Evolutionary conservation across 371 early-diverging fungal species (phyloP), one percentile per base, ranked within the genome.

Genomic region (Amoeboaphelidium occidentale): DNA sequence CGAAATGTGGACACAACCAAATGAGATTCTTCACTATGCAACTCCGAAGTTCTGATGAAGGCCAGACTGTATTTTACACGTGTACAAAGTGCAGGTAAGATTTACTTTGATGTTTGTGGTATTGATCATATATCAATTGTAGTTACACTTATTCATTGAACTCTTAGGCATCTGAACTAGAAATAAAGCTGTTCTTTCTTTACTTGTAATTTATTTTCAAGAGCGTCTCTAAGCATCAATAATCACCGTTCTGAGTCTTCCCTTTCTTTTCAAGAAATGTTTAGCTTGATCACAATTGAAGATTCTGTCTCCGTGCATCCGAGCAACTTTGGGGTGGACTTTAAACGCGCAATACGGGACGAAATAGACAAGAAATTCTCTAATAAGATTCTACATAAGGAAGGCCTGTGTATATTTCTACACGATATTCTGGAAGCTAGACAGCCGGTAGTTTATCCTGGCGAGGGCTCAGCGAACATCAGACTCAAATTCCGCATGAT

Each of bases 11-110:
- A 28, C 69, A 76, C 26, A 79, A 79, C 12, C 90, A 97, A 66
- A 89, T 99, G 90, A 80, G 76, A 45, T 99, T 91, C 66, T 84
- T 94, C 63, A 96, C 98, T 0, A 87, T 91, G 72, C 99, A 99
- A 63, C 63, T 97, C 54, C 80, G 99, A 52, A 89, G 90, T 46
- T 97, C 98, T 20, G 99, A 99, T 76, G 99, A 99, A 80, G 99
- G 99, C 42, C 97, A 97, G 67, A 99, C 99, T 1, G 84, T 99
- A 14, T 99, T 99, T 63, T 97, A 93, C 66, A 78, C 76, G 58
- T 99, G 99, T 66, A 73, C 74, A 44, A 86, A 91, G 62, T 99
- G 99, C 75, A 92, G 93, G 72, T 88, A 81, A 41, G 68, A n/a
- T n/a, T n/a, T n/a, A n/a, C n/a, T n/a, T n/a, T n/a, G n/a, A n/a